Evolutionary conservation across 2,329 filamentous ascomycete species (phyloP).

Genomic region (Akanthomyces dipterigenus): DNA sequence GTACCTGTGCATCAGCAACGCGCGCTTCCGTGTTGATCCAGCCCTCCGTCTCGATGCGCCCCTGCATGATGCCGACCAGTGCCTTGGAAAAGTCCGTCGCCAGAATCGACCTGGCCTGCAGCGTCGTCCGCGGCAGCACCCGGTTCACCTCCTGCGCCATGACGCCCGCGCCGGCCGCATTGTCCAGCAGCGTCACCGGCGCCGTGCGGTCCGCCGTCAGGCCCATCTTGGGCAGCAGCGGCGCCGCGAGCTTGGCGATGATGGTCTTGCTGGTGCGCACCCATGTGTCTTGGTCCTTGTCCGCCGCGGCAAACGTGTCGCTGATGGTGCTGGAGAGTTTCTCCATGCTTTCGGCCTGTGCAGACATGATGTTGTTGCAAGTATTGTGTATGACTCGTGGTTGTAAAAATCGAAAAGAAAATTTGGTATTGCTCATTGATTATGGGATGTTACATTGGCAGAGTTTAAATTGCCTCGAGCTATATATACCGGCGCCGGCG

Average conservation of each 20-base stretch:
- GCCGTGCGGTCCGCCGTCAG: constrained; percentile 7
- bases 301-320: constrained; percentile 2
- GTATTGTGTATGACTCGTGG: not conserved
- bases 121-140: constrained; percentile 28
- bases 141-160: constrained; percentile 38
- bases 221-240: constrained; percentile 9
- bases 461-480: not conserved
- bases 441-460: not conserved
- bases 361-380: not conserved
- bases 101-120: constrained; percentile 39
- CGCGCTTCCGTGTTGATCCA: constrained; percentile 41
- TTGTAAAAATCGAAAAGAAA: not conserved
- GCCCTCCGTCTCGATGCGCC: constrained; percentile 30
- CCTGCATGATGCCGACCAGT: constrained; percentile 34
- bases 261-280: not conserved
- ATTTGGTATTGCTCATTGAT: not conserved
- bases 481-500: constrained; percentile 5
- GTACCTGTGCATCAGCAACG: constrained; percentile 40
- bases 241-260: constrained; percentile 4
- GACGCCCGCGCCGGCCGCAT: constrained; percentile 46
- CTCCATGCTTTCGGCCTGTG: not conserved
- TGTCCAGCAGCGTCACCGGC: constrained; percentile 41
- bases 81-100: constrained; percentile 40
- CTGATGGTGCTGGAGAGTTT: not conserved
- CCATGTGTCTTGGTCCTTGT: not conserved